These are phyloP conservation scores for Aspergillus mulundensis DNA, from an alignment of 495 filamentous ascomycete genomes.

Conservation along the genomic window DNA sequence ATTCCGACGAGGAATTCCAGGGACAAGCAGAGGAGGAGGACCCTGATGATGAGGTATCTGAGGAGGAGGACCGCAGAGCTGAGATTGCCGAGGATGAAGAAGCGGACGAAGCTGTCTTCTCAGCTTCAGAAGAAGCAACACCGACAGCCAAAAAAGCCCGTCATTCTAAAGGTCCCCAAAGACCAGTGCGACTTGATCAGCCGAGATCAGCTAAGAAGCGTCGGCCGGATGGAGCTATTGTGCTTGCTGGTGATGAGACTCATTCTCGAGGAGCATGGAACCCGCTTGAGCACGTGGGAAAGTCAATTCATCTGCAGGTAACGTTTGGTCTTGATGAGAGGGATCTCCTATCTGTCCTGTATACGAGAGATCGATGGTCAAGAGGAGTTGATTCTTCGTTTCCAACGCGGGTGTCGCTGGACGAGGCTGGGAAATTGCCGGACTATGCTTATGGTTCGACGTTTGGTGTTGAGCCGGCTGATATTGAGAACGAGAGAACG, in stretches of 20 bases:
- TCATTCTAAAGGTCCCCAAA: not conserved
- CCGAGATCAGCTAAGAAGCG: slow-evolving; percentile 17
- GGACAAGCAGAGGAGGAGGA: slow-evolving; percentile 21
- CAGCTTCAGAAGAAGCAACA: slow-evolving; percentile 1
- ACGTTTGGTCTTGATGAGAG: slow-evolving; percentile 45
- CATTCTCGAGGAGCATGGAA: slow-evolving; percentile 37
- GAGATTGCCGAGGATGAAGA: slow-evolving; percentile 13
- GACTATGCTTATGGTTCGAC: slow-evolving; percentile 42
- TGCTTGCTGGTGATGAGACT: slow-evolving; percentile 21
- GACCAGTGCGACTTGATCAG: not conserved
- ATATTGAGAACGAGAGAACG: slow-evolving; percentile 39
- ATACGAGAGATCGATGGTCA: slow-evolving; percentile 46
- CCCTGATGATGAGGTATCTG: slow-evolving; percentile 13
- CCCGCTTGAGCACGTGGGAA: slow-evolving; percentile 37
- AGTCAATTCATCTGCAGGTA: slow-evolving; percentile 31
- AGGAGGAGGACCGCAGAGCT: slow-evolving; percentile 11
- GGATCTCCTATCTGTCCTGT: slow-evolving; percentile 42
- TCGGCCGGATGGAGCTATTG: slow-evolving; percentile 19
- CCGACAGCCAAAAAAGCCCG: not conserved
- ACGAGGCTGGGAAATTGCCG: slow-evolving; percentile 19
- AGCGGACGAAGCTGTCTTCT: not conserved
- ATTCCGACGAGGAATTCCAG: slow-evolving; percentile 24
- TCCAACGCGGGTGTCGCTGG: slow-evolving; percentile 40
- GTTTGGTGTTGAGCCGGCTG: slow-evolving; percentile 36
- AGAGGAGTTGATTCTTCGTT: slow-evolving; percentile 45